Percentiles rank a stretch among this genome's conserved stretches.
Conservation (phyloP, 352 stramenopile genomes). For the Labyrinthula sp. region DNA sequence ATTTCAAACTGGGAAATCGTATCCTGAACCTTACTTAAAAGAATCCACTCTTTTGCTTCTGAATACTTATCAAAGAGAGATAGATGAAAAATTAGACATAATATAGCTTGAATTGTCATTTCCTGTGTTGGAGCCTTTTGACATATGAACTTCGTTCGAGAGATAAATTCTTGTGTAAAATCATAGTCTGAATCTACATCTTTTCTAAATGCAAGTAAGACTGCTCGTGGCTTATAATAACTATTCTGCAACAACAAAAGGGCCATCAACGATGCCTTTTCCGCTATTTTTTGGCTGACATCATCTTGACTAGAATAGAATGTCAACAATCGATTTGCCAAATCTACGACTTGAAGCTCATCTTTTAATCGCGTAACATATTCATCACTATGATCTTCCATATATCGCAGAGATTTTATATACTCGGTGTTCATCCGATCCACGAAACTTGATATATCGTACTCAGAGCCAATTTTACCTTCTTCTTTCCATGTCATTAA, state of each 20-base stretch:
- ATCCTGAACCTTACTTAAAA: conserved; percentile 95
- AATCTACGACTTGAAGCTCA: conserved; percentile 62
- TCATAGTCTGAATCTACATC: no score
- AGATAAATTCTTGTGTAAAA: no score
- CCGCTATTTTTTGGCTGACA: no score
- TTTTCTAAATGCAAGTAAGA: no score
- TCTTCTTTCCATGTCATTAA: background rate
- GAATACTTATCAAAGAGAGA: conserved; percentile 93
- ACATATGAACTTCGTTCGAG: no score
- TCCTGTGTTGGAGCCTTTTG: no score
- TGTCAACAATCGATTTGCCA: conserved; percentile 56
- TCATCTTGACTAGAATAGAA: conserved; percentile 65
- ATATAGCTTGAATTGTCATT: conserved; percentile 73
- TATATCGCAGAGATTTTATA: conserved; percentile 86
- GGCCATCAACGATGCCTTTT: conserved; percentile 61
- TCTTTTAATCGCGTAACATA: conserved; percentile 77
- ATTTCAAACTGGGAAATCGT: conserved; percentile 71
- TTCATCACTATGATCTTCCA: conserved; percentile 76
- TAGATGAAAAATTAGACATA: conserved; percentile 93
- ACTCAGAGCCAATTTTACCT: conserved; percentile 37
- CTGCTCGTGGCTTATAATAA: no score
- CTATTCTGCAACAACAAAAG: conserved; percentile 76
- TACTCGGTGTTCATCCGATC: conserved; percentile 86
- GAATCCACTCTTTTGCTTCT: conserved; percentile 82
- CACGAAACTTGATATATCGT: conserved; percentile 64